A percentile compares a stretch with the other conserved stretches of the same genome.
phyloP scores from a whole-genome alignment of 768 basidiomycete genomes.

The Lactarius akahatsu region DNA sequence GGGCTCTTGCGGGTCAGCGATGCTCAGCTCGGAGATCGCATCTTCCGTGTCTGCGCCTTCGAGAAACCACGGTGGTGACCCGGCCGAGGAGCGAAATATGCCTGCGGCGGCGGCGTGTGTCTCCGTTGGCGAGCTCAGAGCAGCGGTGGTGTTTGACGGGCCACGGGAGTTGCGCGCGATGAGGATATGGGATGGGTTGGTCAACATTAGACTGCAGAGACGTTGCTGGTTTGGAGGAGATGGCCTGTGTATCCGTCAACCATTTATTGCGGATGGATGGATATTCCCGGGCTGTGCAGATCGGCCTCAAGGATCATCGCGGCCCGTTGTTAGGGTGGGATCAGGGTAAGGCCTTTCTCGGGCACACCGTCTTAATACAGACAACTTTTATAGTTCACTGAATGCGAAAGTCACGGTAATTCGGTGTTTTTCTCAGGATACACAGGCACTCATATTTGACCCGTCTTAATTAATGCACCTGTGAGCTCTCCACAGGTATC shows the following conservation, averaged over 20 bases:
- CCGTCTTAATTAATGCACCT: background rate
- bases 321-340: slow-evolving; percentile 1
- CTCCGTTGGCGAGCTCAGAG: slow-evolving; percentile 82
- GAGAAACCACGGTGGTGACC: slow-evolving; percentile 76
- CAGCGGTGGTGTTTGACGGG: slow-evolving; percentile 69
- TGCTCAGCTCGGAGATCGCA: slow-evolving; percentile 64
- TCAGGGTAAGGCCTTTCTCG: background rate
- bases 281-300: background rate
- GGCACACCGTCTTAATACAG: background rate
- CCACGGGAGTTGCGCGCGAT: slow-evolving; percentile 85
- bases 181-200: slow-evolving; percentile 84
- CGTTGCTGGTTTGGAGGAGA: background rate
- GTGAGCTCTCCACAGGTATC: background rate
- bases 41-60: slow-evolving; percentile 73
- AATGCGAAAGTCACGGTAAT: background rate
- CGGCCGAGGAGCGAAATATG: slow-evolving; percentile 71
- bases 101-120: slow-evolving; percentile 86
- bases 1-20: slow-evolving; percentile 58
- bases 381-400: background rate
- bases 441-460: background rate
- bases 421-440: background rate
- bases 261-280: background rate
- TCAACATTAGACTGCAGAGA: slow-evolving; percentile 44
- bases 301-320: background rate
- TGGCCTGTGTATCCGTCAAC: background rate